Evolutionary conservation across 768 basidiomycete genomes (phyloP), one percentile per base, ranked within the genome.

Genomic region (Multifurca ochricompacta): DNA sequence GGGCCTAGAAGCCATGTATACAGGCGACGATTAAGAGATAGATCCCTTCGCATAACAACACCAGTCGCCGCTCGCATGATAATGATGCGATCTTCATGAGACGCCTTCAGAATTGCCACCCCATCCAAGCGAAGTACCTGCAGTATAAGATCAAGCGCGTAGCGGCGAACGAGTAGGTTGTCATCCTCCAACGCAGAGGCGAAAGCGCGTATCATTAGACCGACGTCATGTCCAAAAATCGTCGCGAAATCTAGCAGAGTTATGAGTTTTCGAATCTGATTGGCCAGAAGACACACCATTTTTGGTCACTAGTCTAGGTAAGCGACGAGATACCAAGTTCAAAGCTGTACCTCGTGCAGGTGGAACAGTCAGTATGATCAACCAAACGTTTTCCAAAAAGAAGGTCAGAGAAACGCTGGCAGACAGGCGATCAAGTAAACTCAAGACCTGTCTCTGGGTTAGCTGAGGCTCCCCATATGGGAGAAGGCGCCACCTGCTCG

Each of bases 331-430:
- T 16, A 99, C 80, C 66, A 91, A 92, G 67, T 89, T 94, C 27
- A 98, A 73, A 0, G 93, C 83, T 0, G 91, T 85, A 27, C 88
- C 86, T 37, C 96, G 83, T 16, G 87, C 84, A 21, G 84, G 77
- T 0, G 93, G 86, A 11, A 88, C 85, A 0, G 94, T 96, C 50
- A 97, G 74, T 80, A 98, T 88, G 44, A 89, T 79, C 30, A 98
- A 76, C 88, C 94, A 97, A 32, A 98, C 75, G 59, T 93, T 97
- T 68, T 97, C 93, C 65, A 95, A 80, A 74, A 97, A 97, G 73
- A 96, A 95, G 0, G 88, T 78, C 0, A 81, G 81, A 3, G 90
- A 85, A 16, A 97, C 86, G 0, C 90, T 85, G 41, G 81, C 83
- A 2, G 93, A 90, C 1, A 98, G 69, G 31, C 80, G 77, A 67